phyloP scores from a whole-genome alignment of 169 alveolate genomes.

The Cryptosporidium meleagridis region DNA sequence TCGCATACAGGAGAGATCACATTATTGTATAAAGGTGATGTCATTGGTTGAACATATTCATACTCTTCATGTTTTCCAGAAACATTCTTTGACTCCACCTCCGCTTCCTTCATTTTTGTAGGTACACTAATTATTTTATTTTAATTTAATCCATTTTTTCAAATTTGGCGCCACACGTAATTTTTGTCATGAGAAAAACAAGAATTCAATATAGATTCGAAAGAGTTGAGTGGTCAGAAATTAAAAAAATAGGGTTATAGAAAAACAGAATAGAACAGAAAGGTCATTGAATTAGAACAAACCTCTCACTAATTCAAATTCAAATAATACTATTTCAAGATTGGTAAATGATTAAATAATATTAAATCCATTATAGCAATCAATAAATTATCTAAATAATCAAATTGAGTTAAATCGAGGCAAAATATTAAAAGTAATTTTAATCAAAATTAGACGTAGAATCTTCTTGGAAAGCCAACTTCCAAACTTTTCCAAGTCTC shows the following conservation, averaged over 20 bases:
- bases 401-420: no score
- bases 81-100: not conserved
- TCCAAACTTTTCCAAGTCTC: not conserved
- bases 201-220: no score
- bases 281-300: no score
- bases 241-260: not conserved
- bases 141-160: no score
- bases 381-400: no score
- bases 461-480: not conserved
- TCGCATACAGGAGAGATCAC: slow-evolving; percentile 57
- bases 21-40: slow-evolving; percentile 30
- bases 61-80: not conserved
- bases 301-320: not conserved
- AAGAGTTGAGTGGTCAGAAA: not conserved
- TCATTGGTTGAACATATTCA: slow-evolving; percentile 40
- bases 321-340: no score
- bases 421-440: not conserved
- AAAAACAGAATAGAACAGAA: no score
- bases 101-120: not conserved
- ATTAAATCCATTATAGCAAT: no score
- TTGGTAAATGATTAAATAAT: not conserved
- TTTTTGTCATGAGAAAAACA: no score
- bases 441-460: not conserved
- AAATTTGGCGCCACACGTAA: not conserved
- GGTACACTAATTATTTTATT: not conserved